phyloP scores from a whole-genome alignment of 2,329 filamentous ascomycete genomes.

The Diaporthe amygdali region DNA sequence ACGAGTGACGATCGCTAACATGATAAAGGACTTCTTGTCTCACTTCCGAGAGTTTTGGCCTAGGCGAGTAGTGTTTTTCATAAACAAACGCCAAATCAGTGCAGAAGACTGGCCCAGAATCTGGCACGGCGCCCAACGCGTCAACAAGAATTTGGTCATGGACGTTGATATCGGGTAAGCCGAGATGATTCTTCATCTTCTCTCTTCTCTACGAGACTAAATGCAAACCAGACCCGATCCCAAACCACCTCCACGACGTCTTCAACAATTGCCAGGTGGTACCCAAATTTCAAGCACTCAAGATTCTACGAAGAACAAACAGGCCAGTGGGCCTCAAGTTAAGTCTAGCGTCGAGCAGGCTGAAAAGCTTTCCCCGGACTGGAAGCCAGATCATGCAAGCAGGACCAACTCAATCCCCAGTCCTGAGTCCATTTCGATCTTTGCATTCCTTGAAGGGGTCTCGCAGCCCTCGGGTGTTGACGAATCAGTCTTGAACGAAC shows the following conservation, averaged over 20 bases:
- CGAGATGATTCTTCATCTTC: neutral
- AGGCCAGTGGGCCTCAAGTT: neutral
- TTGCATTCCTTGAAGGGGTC: neutral
- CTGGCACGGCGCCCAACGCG: neutral
- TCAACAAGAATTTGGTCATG: neutral
- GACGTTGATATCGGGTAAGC: neutral
- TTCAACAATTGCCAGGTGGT: neutral
- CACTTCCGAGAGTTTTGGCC: neutral
- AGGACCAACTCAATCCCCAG: neutral
- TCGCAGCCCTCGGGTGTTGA: neutral
- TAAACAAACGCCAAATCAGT: neutral
- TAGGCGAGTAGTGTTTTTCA: neutral
- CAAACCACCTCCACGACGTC: neutral
- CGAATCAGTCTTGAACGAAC: neutral
- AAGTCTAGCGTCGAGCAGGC: neutral
- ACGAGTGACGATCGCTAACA: neutral
- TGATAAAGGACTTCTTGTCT: neutral
- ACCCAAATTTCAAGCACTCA: neutral
- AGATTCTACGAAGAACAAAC: no score
- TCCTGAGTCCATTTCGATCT: neutral
- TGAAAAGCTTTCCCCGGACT: neutral
- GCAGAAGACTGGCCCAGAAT: neutral
- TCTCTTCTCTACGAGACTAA: no score
- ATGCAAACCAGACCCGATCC: neutral
- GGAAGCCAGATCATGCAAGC: neutral